phyloP scores from a whole-genome alignment of 768 basidiomycete genomes.

The Lactifluus echinatus region DNA sequence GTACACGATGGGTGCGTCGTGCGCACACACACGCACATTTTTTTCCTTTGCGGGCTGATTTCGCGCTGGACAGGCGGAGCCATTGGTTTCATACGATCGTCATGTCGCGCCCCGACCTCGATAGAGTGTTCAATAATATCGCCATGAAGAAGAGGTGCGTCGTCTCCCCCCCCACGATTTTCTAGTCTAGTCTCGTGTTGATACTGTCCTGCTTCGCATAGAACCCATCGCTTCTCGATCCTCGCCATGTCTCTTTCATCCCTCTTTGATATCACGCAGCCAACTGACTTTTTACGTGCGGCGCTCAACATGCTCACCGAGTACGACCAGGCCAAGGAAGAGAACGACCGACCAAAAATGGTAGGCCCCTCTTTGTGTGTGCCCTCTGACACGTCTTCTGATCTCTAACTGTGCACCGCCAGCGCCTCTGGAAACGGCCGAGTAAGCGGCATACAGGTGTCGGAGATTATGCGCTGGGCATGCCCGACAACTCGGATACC shows the following conservation, averaged over 20 bases:
- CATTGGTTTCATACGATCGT: constrained; percentile 88
- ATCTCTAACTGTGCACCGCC: constrained; percentile 7
- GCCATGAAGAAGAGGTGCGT: constrained; percentile 73
- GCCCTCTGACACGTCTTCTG: constrained; percentile 6
- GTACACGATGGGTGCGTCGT: constrained; percentile 74
- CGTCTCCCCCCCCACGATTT: background rate
- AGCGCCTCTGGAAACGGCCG: constrained; percentile 48
- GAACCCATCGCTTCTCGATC: constrained; percentile 74
- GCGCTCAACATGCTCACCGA: constrained; percentile 64
- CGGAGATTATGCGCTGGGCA: constrained; percentile 53
- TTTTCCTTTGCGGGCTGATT: background rate
- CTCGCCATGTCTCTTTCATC: constrained; percentile 82
- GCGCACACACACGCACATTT: background rate
- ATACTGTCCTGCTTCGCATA: constrained; percentile 25
- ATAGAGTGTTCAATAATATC: constrained; percentile 61
- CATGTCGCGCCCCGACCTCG: constrained; percentile 64
- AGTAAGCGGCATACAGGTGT: constrained; percentile 47
- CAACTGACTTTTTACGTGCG: constrained; percentile 71
- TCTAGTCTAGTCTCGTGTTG: background rate
- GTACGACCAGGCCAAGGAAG: constrained; percentile 72
- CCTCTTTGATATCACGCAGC: constrained; percentile 71
- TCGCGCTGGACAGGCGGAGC: constrained; percentile 43
- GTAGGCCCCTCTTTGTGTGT: constrained; percentile 30
- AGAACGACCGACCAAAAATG: constrained; percentile 65
- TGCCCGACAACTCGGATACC: constrained; percentile 55